A percentile compares a stretch with the other conserved stretches of the same genome.
These are phyloP conservation scores for Pseudohalonectria lignicola DNA, from an alignment of 2,329 filamentous ascomycete species.

Conservation along the genomic window DNA sequence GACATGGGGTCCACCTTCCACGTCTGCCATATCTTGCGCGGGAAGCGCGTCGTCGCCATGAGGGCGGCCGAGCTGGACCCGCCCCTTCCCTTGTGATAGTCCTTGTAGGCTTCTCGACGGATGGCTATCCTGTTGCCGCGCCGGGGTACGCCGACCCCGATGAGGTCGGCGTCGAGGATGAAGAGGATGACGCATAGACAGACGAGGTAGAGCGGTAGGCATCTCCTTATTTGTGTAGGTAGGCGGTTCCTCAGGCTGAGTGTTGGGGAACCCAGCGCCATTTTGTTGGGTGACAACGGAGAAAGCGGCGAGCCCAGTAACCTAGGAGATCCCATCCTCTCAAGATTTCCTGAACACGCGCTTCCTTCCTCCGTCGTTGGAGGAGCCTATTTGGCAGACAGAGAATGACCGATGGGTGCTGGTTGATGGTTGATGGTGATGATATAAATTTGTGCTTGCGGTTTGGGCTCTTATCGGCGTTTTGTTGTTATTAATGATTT, in stretches of 20 bases:
- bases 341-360: constrained; percentile 3
- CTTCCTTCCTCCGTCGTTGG: too few relatives aligned
- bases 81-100: constrained; percentile 1
- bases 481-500: too few relatives aligned
- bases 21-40: constrained; percentile 64
- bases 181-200: constrained; percentile 32
- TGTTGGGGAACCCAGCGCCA: not conserved
- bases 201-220: constrained; percentile 32
- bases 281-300: constrained; percentile 2
- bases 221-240: constrained; percentile 25
- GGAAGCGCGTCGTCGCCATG: constrained; percentile 28
- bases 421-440: too few relatives aligned
- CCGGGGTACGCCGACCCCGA: constrained; percentile 13
- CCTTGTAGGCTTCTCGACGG: constrained; percentile 2
- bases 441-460: too few relatives aligned
- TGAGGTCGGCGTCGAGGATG: constrained; percentile 31
- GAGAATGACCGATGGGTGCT: too few relatives aligned
- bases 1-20: constrained; percentile 61
- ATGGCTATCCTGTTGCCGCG: not conserved
- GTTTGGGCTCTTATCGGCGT: too few relatives aligned
- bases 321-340: constrained; percentile 1
- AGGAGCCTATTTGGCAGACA: too few relatives aligned
- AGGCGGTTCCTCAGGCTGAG: constrained; percentile 17
- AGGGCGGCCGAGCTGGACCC: not conserved
- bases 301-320: constrained; percentile 3